Conservation (phyloP, 2,329 filamentous ascomycete genomes). For the Hirsutella rhossiliensis region DNA sequence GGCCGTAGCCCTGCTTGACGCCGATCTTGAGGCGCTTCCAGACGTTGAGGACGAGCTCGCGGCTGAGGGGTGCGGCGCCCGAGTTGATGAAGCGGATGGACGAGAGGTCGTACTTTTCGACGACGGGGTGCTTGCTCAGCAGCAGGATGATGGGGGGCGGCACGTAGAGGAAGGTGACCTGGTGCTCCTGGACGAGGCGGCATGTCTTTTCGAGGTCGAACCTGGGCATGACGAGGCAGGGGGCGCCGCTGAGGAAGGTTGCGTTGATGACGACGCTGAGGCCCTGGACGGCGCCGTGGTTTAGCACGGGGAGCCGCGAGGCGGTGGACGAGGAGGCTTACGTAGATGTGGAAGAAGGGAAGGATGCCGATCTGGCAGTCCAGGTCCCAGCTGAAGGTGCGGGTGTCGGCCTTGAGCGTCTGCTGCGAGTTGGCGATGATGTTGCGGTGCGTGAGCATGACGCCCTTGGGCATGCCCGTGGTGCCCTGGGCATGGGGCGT, state of each 20-base stretch:
- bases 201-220: conserved; percentile 79
- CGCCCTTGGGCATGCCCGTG: conserved; percentile 83
- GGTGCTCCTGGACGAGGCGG: conserved; percentile 59
- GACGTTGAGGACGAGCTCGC: conserved; percentile 65
- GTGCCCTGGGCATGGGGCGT: conserved; percentile 44
- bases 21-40: conserved; percentile 63
- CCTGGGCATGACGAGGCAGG: conserved; percentile 56
- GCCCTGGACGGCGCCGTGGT: conserved; percentile 14
- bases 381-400: conserved; percentile 43
- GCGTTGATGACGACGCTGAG: conserved; percentile 17
- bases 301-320: background rate
- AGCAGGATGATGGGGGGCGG: conserved; percentile 76
- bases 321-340: conserved; percentile 23
- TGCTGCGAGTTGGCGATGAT: conserved; percentile 64
- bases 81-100: conserved; percentile 75
- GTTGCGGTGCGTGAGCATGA: conserved; percentile 75
- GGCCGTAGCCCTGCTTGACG: conserved; percentile 86
- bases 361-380: conserved; percentile 70
- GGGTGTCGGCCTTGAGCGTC: conserved; percentile 37
- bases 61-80: conserved; percentile 74
- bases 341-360: conserved; percentile 89
- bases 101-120: conserved; percentile 71
- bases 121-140: conserved; percentile 65
- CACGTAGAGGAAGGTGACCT: conserved; percentile 67
- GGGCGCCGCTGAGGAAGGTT: conserved; percentile 47